phyloP scores from a whole-genome alignment of 495 filamentous ascomycete species.

The Cercophora samala region DNA sequence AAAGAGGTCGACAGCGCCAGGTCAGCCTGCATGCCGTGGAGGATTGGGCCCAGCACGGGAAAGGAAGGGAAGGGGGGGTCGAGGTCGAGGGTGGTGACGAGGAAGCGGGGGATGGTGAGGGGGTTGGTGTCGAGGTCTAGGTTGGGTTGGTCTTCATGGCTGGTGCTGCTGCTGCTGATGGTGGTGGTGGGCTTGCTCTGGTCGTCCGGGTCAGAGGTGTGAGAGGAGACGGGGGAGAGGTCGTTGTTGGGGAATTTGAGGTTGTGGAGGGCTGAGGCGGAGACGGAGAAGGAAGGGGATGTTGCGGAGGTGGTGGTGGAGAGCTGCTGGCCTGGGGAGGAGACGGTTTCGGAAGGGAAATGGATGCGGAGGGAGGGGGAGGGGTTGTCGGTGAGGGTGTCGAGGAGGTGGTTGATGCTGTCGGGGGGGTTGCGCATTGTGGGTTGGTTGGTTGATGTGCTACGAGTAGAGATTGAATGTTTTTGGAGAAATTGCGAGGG shows the following conservation, averaged over 20 bases:
- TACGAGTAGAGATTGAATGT: neutral
- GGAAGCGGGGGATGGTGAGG: constrained; percentile 33
- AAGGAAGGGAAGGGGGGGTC: constrained; percentile 54
- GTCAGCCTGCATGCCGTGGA: constrained; percentile 47
- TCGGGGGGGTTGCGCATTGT: constrained; percentile 12
- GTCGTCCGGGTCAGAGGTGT: neutral
- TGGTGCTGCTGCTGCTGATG: constrained; percentile 1
- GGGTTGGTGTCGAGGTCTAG: constrained; percentile 6
- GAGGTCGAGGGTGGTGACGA: constrained; percentile 49
- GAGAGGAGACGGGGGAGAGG: constrained; percentile 21
- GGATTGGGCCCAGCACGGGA: constrained; percentile 48
- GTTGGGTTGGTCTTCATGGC: neutral
- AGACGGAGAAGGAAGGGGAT: constrained; percentile 25
- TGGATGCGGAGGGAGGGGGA: constrained; percentile 28
- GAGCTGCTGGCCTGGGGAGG: constrained; percentile 20
- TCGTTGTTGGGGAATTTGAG: constrained; percentile 25
- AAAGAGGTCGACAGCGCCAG: constrained; percentile 17
- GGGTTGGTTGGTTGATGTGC: neutral
- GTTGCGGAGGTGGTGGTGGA: constrained; percentile 16
- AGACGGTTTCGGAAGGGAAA: constrained; percentile 26
- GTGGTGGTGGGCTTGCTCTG: neutral
- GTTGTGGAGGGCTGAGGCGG: constrained; percentile 22
- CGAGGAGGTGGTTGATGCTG: constrained; percentile 20
- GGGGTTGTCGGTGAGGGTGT: constrained; percentile 15
- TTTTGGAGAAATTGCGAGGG: neutral